Evolutionary conservation across 805 yeast genomes (phyloP).

Genomic region (Saccharomyces jurei): DNA sequence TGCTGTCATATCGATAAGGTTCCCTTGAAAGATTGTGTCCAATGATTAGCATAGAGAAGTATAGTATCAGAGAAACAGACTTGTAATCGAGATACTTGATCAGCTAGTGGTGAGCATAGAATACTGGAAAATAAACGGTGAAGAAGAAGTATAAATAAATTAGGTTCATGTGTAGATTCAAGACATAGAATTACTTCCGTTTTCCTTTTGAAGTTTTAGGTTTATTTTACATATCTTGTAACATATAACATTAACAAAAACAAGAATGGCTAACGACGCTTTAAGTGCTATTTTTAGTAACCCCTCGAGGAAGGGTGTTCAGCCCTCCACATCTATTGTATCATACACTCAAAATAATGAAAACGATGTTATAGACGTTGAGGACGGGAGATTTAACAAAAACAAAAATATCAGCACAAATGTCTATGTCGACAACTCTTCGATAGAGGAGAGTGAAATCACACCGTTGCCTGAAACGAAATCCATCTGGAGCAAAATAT

Average conservation of each 20-base stretch:
- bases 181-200: background rate
- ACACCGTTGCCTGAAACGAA: conserved; percentile 5
- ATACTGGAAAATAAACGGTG: background rate
- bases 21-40: background rate
- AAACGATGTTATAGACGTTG: conserved; percentile 2
- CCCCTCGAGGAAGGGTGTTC: conserved; percentile 1
- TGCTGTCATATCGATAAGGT: background rate
- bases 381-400: background rate
- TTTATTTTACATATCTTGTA: background rate
- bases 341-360: background rate
- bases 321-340: background rate
- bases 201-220: background rate
- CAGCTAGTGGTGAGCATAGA: background rate
- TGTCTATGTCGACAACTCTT: conserved; percentile 2
- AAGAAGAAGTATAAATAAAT: background rate
- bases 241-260: background rate
- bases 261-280: conserved; percentile 3
- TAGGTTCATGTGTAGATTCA: background rate
- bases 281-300: conserved; percentile 11
- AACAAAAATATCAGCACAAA: conserved; percentile 2
- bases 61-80: background rate
- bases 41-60: background rate
- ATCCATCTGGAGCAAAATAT: conserved; percentile 17
- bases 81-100: background rate
- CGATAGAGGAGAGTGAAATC: conserved; percentile 2